Evolutionary conservation across 106 monocot species (phyloP).

Genomic region (Triglochin maritima): DNA sequence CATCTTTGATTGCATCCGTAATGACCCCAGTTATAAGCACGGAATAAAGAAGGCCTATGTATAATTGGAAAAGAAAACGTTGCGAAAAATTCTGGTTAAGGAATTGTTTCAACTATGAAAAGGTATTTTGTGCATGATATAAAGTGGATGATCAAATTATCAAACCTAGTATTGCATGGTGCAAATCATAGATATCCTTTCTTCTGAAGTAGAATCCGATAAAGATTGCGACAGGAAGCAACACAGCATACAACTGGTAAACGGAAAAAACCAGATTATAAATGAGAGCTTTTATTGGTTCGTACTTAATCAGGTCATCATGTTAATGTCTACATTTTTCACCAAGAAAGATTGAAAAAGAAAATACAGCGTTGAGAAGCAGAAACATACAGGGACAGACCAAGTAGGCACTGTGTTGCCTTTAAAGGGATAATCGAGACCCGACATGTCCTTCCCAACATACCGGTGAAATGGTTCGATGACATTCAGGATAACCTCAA

Average conservation of each 20-base stretch:
- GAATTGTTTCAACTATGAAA: background rate
- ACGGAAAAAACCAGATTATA: no score
- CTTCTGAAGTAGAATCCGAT: slow-evolving; percentile 59
- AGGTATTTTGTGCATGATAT: background rate
- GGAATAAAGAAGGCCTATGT: slow-evolving; percentile 71
- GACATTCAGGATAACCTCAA: slow-evolving; percentile 54
- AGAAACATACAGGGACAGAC: slow-evolving; percentile 65
- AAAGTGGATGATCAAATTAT: background rate
- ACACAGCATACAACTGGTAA: slow-evolving; percentile 46
- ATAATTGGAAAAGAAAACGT: slow-evolving; percentile 1
- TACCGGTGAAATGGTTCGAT: slow-evolving; percentile 82
- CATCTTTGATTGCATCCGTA: slow-evolving; percentile 93
- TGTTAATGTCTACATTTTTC: no score
- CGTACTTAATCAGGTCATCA: no score
- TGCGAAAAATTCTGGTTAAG: background rate
- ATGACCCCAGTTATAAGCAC: slow-evolving; percentile 83
- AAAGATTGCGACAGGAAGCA: slow-evolving; percentile 49
- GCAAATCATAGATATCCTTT: slow-evolving; percentile 81
- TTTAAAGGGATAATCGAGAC: slow-evolving; percentile 66
- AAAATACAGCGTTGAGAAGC: no score
- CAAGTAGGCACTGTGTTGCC: slow-evolving; percentile 78
- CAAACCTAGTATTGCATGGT: slow-evolving; percentile 72
- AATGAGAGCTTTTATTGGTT: no score
- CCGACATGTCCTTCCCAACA: slow-evolving; percentile 70
- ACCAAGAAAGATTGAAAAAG: no score